Evolutionary conservation across 2,329 filamentous ascomycete species (phyloP), one percentile per base, ranked within the genome.

Genomic region (Aspergillus quadricinctus): DNA sequence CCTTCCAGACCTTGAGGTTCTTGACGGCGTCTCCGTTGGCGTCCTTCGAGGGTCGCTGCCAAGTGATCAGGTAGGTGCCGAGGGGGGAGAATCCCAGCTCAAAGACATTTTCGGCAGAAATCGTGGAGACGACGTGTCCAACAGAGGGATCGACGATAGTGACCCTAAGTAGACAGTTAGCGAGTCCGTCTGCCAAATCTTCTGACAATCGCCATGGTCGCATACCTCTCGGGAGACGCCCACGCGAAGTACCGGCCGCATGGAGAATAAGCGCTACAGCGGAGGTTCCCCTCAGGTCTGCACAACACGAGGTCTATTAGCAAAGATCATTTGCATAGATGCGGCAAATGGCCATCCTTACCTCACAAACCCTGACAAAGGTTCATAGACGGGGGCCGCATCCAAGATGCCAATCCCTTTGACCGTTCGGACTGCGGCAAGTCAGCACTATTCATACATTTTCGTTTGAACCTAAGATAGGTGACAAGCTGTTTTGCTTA

Each of bases 1-100:
- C 92, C 71, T 87, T 86, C 94, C 94, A 99, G 66, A 99, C 88
- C 82, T 97, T 97, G 63, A 99, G 80, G 73, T 99, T 99, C 84
- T 96, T 97, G 66, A 86, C 88, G 48, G 94, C 92, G 75, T 97
- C 91, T 56, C 94, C 94, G 58, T 89, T 88, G 70, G 93, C 93
- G 69, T 97, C 93, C 80, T 97, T 97, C 64, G 84, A 83, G 8
- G 92, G 89, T 37, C 94, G 87, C 80, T 99, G 93, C 92, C 92
- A 97, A 53, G 94, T 97, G 72, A 96, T 96, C 72, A 97, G 81
- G 76, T 90, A 99, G 56, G 90, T 94, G 59, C 94, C 94, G 55
- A 87, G 82, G 4, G 93, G 94, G 27, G 94, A 99, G 78, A 99
- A 99, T 63, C 88, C 90, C 58, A 99, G 80, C 75, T 99, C 94